A percentile compares a stretch with the other conserved stretches of the same genome.
Evolutionary conservation across 768 basidiomycete genomes (phyloP).

Genomic region (Boletus edulis): DNA sequence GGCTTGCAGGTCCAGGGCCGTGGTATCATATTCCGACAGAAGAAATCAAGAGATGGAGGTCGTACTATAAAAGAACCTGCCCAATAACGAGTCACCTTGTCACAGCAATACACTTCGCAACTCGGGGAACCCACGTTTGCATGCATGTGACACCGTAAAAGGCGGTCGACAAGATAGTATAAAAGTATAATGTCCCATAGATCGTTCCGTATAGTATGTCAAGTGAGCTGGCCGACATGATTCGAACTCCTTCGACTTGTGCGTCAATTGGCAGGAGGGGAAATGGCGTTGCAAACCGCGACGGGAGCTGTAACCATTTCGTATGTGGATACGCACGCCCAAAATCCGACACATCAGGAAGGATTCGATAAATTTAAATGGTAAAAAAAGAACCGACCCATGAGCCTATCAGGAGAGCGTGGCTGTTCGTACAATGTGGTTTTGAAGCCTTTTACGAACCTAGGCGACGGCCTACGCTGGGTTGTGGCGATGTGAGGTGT

Average conservation of each 20-base stretch:
- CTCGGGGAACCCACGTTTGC: slow-evolving; percentile 4
- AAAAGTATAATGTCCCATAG: background rate
- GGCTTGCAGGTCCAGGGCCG: too few species aligned
- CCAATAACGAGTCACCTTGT: too few species aligned
- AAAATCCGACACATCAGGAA: background rate
- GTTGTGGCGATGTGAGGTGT: too few species aligned
- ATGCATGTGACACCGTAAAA: slow-evolving; percentile 7
- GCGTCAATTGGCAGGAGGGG: background rate
- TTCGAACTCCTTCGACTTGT: background rate
- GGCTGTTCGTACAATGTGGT: too few species aligned
- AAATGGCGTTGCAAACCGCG: background rate
- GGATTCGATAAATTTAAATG: too few species aligned
- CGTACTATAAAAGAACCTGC: slow-evolving; percentile 11
- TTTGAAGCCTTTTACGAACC: too few species aligned
- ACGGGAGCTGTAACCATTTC: background rate
- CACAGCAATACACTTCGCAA: background rate
- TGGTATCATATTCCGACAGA: background rate
- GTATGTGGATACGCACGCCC: background rate
- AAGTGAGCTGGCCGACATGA: background rate
- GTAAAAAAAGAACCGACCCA: too few species aligned
- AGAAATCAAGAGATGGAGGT: background rate
- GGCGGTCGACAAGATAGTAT: background rate
- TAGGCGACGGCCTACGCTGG: too few species aligned
- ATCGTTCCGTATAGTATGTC: background rate
- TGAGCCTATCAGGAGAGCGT: too few species aligned